Conservation (phyloP, 2,329 filamentous ascomycete species). For the Phaeosphaeria sp. region DNA sequence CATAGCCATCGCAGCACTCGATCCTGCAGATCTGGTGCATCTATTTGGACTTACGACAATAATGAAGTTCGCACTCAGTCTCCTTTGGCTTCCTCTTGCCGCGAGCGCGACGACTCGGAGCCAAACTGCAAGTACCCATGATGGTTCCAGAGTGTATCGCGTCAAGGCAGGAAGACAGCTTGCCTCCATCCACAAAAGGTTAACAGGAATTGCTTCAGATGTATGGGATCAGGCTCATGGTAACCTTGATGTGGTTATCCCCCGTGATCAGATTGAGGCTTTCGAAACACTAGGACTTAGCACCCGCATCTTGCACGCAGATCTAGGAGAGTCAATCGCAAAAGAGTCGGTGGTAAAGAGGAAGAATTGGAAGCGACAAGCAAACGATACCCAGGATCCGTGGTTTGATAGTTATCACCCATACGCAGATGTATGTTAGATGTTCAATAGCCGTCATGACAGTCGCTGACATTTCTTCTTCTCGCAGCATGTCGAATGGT, state of each 20-base stretch:
- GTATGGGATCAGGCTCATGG: slow-evolving; percentile 44
- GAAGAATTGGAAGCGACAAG: slow-evolving; percentile 27
- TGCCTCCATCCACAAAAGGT: slow-evolving; percentile 40
- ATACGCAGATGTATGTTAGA: slow-evolving; percentile 31
- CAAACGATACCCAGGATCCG: slow-evolving; percentile 17
- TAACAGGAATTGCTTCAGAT: slow-evolving; percentile 45
- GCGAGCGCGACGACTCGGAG: slow-evolving; percentile 28
- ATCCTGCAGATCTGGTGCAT: background rate
- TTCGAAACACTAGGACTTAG: slow-evolving; percentile 50
- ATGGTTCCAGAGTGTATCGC: slow-evolving; percentile 52
- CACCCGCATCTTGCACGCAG: slow-evolving; percentile 49
- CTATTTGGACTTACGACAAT: background rate
- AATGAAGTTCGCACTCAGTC: slow-evolving; percentile 23
- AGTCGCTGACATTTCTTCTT: background rate
- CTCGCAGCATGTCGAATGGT: slow-evolving; percentile 20
- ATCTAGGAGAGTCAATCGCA: slow-evolving; percentile 54
- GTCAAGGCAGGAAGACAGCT: slow-evolving; percentile 45
- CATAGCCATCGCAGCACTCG: background rate
- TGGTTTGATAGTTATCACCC: slow-evolving; percentile 44
- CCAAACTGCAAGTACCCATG: slow-evolving; percentile 39
- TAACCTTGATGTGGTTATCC: slow-evolving; percentile 53
- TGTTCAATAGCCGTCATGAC: background rate
- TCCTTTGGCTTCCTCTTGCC: slow-evolving; percentile 22
- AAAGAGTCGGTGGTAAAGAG: slow-evolving; percentile 54
- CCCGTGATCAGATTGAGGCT: slow-evolving; percentile 45